These are phyloP conservation scores for Hypoxylon sp. DNA, from an alignment of 2,329 filamentous ascomycete species.

Conservation along the genomic window DNA sequence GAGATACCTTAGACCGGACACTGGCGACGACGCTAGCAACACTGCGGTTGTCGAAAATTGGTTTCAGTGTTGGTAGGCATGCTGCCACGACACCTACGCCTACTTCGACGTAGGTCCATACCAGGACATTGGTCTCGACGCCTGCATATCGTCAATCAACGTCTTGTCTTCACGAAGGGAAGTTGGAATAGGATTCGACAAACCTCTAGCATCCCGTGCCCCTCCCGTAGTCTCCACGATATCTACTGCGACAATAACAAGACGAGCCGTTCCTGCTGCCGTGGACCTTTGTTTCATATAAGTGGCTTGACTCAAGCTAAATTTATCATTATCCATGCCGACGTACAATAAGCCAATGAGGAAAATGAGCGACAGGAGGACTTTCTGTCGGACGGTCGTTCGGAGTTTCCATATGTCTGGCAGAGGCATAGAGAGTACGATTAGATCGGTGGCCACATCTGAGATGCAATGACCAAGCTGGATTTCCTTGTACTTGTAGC, in stretches of 20 bases:
- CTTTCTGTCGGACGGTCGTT: neutral
- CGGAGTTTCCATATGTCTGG: slow-evolving; percentile 1
- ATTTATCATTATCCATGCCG: neutral
- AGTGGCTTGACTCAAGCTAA: neutral
- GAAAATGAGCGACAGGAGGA: neutral
- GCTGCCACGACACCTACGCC: slow-evolving; percentile 3
- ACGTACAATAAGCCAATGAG: slow-evolving; percentile 3
- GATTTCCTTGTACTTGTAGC: slow-evolving; percentile 2
- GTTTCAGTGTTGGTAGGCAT: slow-evolving; percentile 1
- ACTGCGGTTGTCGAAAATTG: slow-evolving; percentile 3
- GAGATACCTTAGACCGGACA: slow-evolving; percentile 1
- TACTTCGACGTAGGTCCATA: slow-evolving; percentile 2
- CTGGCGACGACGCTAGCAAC: neutral
- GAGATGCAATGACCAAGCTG: slow-evolving; percentile 1
- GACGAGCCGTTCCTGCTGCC: neutral
- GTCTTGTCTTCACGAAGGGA: neutral
- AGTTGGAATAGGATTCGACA: neutral
- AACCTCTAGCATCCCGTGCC: neutral
- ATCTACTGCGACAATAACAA: neutral
- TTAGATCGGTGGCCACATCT: slow-evolving; percentile 1
- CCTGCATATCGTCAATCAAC: neutral
- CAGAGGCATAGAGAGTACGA: neutral
- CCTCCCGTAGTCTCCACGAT: neutral
- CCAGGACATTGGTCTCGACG: neutral
- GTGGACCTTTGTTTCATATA: neutral